Percentiles rank a stretch among this genome's conserved stretches.
Evolutionary conservation across 176 grass and related monocot genomes (phyloP).

Genomic region (Musa acuminata): DNA sequence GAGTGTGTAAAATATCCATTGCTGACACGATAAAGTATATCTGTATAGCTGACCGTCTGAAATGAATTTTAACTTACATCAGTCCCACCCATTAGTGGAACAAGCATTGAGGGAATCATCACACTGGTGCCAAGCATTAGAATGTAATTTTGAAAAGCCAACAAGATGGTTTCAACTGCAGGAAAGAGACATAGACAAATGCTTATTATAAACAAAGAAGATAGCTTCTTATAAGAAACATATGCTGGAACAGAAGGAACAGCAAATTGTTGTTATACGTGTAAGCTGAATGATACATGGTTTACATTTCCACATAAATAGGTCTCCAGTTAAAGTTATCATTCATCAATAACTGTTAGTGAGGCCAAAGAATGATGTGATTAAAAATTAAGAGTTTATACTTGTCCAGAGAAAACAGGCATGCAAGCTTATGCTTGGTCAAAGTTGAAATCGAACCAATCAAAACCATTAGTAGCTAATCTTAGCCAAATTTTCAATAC

Average conservation of each 20-base stretch:
- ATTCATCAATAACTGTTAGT: neutral
- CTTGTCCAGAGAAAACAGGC: too few relatives aligned
- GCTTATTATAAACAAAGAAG: neutral
- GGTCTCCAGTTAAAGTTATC: neutral
- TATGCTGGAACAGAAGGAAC: neutral
- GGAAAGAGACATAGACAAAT: neutral
- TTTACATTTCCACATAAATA: neutral
- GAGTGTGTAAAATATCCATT: too few relatives aligned
- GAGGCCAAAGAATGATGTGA: too few relatives aligned
- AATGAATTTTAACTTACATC: conserved; percentile 14
- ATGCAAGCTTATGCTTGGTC: too few relatives aligned
- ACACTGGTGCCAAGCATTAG: conserved; percentile 14
- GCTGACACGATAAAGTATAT: too few relatives aligned
- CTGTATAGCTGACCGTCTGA: too few relatives aligned
- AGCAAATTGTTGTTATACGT: neutral
- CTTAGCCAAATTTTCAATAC: too few relatives aligned
- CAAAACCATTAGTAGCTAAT: too few relatives aligned
- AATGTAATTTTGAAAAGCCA: conserved; percentile 15
- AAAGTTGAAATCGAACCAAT: too few relatives aligned
- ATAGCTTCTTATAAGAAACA: neutral
- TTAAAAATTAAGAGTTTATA: too few relatives aligned
- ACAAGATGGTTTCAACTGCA: conserved; percentile 14
- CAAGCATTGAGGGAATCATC: conserved; percentile 15
- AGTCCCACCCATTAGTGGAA: conserved; percentile 13
- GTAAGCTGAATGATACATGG: neutral